phyloP scores from a whole-genome alignment of 2,329 filamentous ascomycete genomes.

The Alternaria sp. region DNA sequence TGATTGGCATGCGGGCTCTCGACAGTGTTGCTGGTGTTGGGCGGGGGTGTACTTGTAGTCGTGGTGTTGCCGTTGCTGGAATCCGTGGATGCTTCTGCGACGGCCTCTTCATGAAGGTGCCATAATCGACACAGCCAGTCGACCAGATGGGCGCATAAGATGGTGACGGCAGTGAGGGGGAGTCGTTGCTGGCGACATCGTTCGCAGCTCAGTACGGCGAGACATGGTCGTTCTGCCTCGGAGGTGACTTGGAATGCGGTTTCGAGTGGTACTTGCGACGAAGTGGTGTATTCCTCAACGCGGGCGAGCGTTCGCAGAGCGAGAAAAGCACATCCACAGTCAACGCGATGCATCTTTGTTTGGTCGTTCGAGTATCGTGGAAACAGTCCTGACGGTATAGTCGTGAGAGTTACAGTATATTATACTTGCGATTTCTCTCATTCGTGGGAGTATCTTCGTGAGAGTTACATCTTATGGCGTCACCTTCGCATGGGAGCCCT shows the following conservation, averaged over 20 bases:
- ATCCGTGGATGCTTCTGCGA: slow-evolving; percentile 1
- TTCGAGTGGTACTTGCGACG: slow-evolving; percentile 13
- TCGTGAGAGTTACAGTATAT: background rate
- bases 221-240: slow-evolving; percentile 3
- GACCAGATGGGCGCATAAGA: slow-evolving; percentile 12
- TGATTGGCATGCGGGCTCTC: background rate
- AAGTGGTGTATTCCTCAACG: slow-evolving; percentile 12
- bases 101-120: slow-evolving; percentile 5
- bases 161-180: slow-evolving; percentile 12
- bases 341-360: slow-evolving; percentile 8
- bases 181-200: slow-evolving; percentile 12
- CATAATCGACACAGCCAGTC: slow-evolving; percentile 16
- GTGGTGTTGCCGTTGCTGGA: background rate
- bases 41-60: background rate
- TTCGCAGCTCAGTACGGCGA: slow-evolving; percentile 12
- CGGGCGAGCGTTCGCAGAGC: slow-evolving; percentile 11
- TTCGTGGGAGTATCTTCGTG: background rate
- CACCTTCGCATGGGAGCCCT: background rate
- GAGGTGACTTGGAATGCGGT: slow-evolving; percentile 12
- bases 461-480: background rate
- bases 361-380: background rate
- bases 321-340: slow-evolving; percentile 10
- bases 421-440: too few relatives aligned
- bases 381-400: background rate
- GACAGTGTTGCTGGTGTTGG: background rate